A percentile compares a stretch with the other conserved stretches of the same genome.
phyloP scores from a whole-genome alignment of 768 basidiomycete genomes.

The Boletus rubropictus region DNA sequence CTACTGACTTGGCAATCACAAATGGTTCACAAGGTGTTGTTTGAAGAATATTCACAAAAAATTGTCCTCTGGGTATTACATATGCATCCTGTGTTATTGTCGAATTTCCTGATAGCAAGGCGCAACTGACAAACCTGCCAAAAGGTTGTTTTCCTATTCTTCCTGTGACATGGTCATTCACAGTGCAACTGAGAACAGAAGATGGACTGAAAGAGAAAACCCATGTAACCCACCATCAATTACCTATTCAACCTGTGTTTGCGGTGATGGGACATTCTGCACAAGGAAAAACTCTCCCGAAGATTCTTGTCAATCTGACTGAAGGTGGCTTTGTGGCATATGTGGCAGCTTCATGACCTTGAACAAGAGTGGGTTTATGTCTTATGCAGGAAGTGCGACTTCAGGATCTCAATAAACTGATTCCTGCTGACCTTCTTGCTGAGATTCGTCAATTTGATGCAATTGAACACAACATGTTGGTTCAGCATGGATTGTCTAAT shows the following conservation, averaged over 20 bases:
- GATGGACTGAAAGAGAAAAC: neutral
- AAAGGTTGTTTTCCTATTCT: slow-evolving; percentile 12
- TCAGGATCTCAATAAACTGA: too few species aligned
- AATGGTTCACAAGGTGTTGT: slow-evolving; percentile 30
- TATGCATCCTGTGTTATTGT: neutral
- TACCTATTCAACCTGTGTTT: neutral
- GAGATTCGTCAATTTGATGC: too few species aligned
- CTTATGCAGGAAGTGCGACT: too few species aligned
- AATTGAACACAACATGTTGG: too few species aligned
- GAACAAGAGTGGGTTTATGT: too few species aligned
- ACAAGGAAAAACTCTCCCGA: too few species aligned
- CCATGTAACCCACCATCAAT: slow-evolving; percentile 9
- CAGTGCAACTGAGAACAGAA: neutral
- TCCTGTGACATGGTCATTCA: slow-evolving; percentile 2
- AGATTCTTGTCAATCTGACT: too few species aligned
- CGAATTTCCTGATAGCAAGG: slow-evolving; percentile 16
- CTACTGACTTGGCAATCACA: slow-evolving; percentile 26
- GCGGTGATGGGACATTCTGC: too few species aligned
- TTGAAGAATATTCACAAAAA: neutral
- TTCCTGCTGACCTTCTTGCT: too few species aligned
- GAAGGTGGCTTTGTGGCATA: too few species aligned
- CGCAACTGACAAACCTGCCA: slow-evolving; percentile 13
- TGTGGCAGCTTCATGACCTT: too few species aligned
- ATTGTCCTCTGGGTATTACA: neutral
- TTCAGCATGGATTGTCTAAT: too few species aligned